Evolutionary conservation across 179 eudicot genomes (phyloP), one percentile per base, ranked within the genome.

Genomic region (Corrigiola litoralis): DNA sequence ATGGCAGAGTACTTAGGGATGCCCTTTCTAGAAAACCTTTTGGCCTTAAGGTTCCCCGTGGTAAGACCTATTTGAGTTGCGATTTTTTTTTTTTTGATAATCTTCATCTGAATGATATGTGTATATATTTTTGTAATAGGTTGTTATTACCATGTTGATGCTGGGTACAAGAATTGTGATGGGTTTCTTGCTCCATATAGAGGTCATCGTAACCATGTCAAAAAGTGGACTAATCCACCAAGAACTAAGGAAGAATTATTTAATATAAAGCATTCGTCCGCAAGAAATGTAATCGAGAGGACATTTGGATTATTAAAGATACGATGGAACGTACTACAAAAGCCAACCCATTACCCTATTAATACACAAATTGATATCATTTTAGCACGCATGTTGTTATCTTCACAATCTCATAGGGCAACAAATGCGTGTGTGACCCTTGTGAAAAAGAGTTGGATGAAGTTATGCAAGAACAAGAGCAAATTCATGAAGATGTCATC

Each of bases 161-260:
- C 50, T 17, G 41, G 72, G 4, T 56, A 55, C 18, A 66, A 46
- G 9, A 66, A 66, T 14, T 44, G 54, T 56, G 55, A 66, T 20
- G 62, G 70, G 6, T 66, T 66, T 24, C 54, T 66, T 5, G 70
- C 63, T 5, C 70, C 70, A 11, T 66, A 55, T 29, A 66, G 54
- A 45, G 34, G 54, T 9, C 54, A 66, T 44, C 13, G 33, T 13
- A 55, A 67, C 25, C 66, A 58, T 40, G 11, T 68, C 6, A 13
- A 48, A 58, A 65, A 68, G 23, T 58, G 66, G 66, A 47, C 53
- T 16, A 38, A 68, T 16, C 65, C 21, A 0, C 72, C 72, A 7
- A 58, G 49, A 23, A 68, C 28, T 23, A 48, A 47, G 36, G 56
- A 46, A 31, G 56, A 68, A 23, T 32, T 68, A 14, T 49, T 68